A percentile compares a stretch with the other conserved stretches of the same genome.
These are phyloP conservation scores for Russula earlei DNA, from an alignment of 768 basidiomycete genomes.

Conservation along the genomic window DNA sequence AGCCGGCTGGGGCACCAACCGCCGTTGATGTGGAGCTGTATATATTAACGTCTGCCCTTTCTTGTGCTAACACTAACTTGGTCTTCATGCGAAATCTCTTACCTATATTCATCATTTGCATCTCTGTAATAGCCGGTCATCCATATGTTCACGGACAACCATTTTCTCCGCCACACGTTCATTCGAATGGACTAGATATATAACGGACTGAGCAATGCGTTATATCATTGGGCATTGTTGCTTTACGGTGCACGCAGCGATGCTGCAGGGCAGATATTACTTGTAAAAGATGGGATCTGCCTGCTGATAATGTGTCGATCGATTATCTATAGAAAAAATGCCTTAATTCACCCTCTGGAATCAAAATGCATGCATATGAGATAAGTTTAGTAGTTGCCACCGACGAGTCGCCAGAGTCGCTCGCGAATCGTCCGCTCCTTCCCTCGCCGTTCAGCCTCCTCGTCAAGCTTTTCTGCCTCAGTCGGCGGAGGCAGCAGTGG, in stretches of 20 bases:
- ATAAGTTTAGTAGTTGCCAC: constrained; percentile 3
- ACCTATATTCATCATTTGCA: not conserved
- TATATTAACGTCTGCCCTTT: not conserved
- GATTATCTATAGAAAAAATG: not conserved
- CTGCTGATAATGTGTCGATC: not conserved
- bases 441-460: constrained; percentile 2
- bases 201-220: not conserved
- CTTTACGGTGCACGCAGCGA: not conserved
- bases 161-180: not conserved
- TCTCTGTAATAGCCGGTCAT: not conserved
- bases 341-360: too few species aligned
- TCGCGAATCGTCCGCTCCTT: constrained; percentile 16
- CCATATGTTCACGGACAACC: not conserved
- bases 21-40: constrained; percentile 4
- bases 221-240: not conserved
- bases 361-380: not conserved
- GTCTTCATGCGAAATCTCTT: not conserved
- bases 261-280: not conserved
- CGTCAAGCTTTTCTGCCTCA: not conserved
- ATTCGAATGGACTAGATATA: not conserved
- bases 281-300: too few species aligned
- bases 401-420: constrained; percentile 17
- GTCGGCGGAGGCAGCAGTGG: not conserved
- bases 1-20: constrained; percentile 7
- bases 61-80: not conserved